Evolutionary conservation across 176 grass and related monocot genomes (phyloP).

Genomic region (Oryza coarctata): DNA sequence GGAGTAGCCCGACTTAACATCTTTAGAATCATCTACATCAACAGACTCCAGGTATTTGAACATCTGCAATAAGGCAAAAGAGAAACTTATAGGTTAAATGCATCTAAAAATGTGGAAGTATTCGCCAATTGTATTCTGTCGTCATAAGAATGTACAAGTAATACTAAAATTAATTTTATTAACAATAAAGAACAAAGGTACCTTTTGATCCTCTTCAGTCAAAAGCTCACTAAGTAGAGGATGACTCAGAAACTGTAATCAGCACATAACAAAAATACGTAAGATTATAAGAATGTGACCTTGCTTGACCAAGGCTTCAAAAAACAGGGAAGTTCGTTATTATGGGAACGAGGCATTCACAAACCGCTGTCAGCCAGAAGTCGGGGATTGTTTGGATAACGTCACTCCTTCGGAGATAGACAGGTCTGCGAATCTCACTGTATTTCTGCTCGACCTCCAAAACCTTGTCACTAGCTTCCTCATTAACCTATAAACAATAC

Average conservation of each 20-base stretch:
- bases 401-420: slow-evolving; percentile 68
- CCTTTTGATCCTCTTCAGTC: slow-evolving; percentile 92
- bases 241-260: slow-evolving; percentile 85
- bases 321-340: slow-evolving; percentile 5
- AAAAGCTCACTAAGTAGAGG: slow-evolving; percentile 83
- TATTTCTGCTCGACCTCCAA: slow-evolving; percentile 95
- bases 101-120: not conserved
- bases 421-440: slow-evolving; percentile 89
- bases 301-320: not conserved
- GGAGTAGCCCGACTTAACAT: slow-evolving; percentile 80
- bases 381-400: slow-evolving; percentile 84
- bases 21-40: slow-evolving; percentile 92
- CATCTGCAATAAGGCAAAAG: slow-evolving; percentile 52
- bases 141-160: not conserved
- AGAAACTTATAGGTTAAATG: slow-evolving; percentile 8
- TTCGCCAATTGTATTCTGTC: not conserved
- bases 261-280: slow-evolving; percentile 18
- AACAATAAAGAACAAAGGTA: slow-evolving; percentile 26
- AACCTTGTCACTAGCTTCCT: slow-evolving; percentile 89
- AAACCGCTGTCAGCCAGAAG: slow-evolving; percentile 91
- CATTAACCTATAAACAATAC: slow-evolving; percentile 72
- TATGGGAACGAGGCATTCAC: slow-evolving; percentile 19
- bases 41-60: slow-evolving; percentile 81
- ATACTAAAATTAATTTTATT: slow-evolving; percentile 13
- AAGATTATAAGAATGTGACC: slow-evolving; percentile 21